These are phyloP conservation scores for Fusarium secorum DNA, from an alignment of 2,329 filamentous ascomycete genomes.

Conservation along the genomic window DNA sequence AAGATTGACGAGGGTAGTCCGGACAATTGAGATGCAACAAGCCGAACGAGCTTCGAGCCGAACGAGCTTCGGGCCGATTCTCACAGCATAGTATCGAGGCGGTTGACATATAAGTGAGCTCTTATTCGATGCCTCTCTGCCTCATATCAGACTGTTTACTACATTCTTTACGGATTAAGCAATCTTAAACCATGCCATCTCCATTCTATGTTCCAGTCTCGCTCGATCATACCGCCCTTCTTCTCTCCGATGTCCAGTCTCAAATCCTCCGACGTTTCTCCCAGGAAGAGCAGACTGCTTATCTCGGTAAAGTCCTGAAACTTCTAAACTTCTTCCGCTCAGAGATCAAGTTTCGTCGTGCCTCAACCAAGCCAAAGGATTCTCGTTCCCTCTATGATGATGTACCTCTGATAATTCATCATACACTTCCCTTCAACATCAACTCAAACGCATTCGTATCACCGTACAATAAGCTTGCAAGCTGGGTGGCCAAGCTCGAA, in stretches of 20 bases:
- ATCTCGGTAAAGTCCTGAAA: neutral
- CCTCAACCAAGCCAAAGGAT: neutral
- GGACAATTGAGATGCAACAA: neutral
- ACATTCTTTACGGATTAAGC: rapidly evolving
- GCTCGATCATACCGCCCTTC: neutral
- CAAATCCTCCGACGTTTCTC: neutral
- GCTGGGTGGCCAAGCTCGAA: neutral
- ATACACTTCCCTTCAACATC: neutral
- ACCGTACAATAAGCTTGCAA: neutral
- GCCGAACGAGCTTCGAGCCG: rapidly evolving
- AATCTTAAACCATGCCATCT: neutral
- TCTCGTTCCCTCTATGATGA: neutral
- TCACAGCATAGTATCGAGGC: neutral
- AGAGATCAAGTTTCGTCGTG: neutral
- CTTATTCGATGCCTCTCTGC: neutral
- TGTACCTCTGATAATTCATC: neutral
- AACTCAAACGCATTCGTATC: neutral
- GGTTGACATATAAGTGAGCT: neutral
- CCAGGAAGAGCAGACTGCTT: neutral
- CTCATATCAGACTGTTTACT: rapidly evolving
- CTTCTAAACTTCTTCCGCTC: neutral
- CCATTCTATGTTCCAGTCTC: neutral
- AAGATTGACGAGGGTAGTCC: neutral
- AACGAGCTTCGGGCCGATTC: rapidly evolving
- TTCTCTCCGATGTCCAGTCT: neutral